These are phyloP conservation scores for Ceratobasidium sp. DNA, from an alignment of 1,284 basidiomycete genomes.

Conservation along the genomic window DNA sequence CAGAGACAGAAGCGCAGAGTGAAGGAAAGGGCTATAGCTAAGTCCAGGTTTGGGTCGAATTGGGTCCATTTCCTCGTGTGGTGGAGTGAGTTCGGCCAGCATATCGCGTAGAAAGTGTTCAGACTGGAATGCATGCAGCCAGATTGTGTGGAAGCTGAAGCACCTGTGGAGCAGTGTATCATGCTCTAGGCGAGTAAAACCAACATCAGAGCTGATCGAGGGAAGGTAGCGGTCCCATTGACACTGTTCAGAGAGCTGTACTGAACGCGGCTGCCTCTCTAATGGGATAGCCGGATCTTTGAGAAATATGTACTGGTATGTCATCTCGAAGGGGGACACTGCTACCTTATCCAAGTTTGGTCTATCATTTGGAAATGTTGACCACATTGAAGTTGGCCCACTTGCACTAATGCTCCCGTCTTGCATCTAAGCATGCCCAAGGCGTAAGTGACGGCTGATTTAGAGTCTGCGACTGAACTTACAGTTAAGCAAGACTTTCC, in stretches of 20 bases:
- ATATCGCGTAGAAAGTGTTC: slow-evolving; percentile 66
- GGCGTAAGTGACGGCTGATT: not conserved
- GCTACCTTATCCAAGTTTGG: not conserved
- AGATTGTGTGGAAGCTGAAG: slow-evolving; percentile 67
- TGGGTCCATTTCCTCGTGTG: not conserved
- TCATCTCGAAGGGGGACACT: not conserved
- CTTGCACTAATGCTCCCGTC: slow-evolving; percentile 1
- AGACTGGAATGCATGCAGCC: slow-evolving; percentile 57
- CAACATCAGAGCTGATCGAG: not conserved
- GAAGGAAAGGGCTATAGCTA: slow-evolving; percentile 73
- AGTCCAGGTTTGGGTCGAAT: slow-evolving; percentile 55
- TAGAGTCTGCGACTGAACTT: not conserved
- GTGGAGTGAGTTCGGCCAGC: slow-evolving; percentile 43
- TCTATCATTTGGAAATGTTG: not conserved
- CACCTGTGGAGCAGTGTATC: slow-evolving; percentile 57
- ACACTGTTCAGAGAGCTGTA: not conserved
- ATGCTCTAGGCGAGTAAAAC: slow-evolving; percentile 40
- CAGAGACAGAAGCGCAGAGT: slow-evolving; percentile 68
- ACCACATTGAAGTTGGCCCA: slow-evolving; percentile 4
- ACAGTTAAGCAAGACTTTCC: not conserved
- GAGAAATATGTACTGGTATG: not conserved
- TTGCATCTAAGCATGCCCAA: not conserved
- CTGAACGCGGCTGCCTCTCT: not conserved
- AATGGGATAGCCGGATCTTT: not conserved
- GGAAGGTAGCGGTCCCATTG: slow-evolving; percentile 9